phyloP scores from a whole-genome alignment of 495 filamentous ascomycete genomes.

The Penicillium pancosmium region DNA sequence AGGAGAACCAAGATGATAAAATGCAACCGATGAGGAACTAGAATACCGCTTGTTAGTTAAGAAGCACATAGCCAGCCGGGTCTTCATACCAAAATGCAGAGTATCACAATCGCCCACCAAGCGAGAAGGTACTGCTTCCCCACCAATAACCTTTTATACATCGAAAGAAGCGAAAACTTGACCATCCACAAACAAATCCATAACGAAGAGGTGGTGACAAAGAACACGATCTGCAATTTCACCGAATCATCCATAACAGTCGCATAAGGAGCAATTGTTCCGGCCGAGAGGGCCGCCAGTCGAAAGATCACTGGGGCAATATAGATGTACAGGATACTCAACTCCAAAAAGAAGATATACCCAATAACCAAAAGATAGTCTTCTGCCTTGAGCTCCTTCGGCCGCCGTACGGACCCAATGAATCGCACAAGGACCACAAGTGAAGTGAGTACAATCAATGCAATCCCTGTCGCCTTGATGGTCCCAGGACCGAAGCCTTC shows the following conservation, averaged over 20 bases:
- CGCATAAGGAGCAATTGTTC: neutral
- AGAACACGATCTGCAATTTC: conserved; percentile 40
- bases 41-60: neutral
- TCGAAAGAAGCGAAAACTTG: conserved; percentile 47
- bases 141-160: conserved; percentile 42
- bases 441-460: conserved; percentile 34
- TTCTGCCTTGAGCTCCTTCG: conserved; percentile 28
- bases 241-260: conserved; percentile 20
- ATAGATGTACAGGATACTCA: conserved; percentile 40
- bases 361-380: conserved; percentile 34
- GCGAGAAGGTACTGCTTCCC: conserved; percentile 21
- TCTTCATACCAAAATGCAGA: conserved; percentile 34
- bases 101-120: conserved; percentile 39
- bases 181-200: conserved; percentile 51
- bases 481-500: conserved; percentile 15
- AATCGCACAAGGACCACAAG: conserved; percentile 26
- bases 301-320: conserved; percentile 34
- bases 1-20: conserved; percentile 40
- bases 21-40: conserved; percentile 39
- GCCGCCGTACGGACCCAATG: conserved; percentile 12
- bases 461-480: conserved; percentile 26
- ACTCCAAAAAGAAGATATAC: conserved; percentile 32
- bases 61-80: neutral
- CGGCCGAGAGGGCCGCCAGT: conserved; percentile 11
- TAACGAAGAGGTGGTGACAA: conserved; percentile 45